Evolutionary conservation across 202 grass and related monocot genomes (phyloP), one percentile per base, ranked within the genome.

Genomic region (Zizania palustris): DNA sequence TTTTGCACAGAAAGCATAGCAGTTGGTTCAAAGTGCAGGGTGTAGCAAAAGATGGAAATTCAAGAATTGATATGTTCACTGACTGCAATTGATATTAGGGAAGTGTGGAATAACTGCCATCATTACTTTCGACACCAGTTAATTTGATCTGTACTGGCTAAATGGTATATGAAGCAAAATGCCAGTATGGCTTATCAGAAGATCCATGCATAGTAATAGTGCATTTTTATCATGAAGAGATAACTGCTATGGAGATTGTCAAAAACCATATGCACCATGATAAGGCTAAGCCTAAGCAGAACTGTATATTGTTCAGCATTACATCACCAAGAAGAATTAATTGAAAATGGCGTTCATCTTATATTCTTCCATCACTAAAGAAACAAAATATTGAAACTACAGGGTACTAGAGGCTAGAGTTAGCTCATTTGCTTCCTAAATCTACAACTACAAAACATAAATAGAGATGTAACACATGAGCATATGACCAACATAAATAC

Each of bases 401-500:
- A 28, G 45, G 20, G 46, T 16, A 0, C 28, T 28, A 28, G 28
- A 28, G 28, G 28, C 41, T 62, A 62, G 6, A 9, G 33, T 63
- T 85, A 43, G 36, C 56, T 65, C 22, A 63, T 55, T 80, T 60
- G 57, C 36, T 48, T 58, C 45, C 75, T 75, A 65, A 70, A 34
- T 65, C 5, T 69, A n/a, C 19, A 34, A n/a, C 5, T 69, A n/a
- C 19, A 34, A n/a, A 45, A 42, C n/a, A 7, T 45, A 67, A 54
- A 37, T 18, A 54, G 6, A 14, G 3, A 63, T 54, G 15, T 42
- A 72, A 81, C 58, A n/a, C 28, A 2, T 28, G 28, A 28, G 28
- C 2, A 28, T 33, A 39, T 53, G 42, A 35, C n/a, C 11, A 34
- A 48, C 68, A 80, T 28, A 50, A 63, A 72, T 13, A 54, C 67